phyloP scores from a whole-genome alignment of 1,139 yeast genomes.

The Debaryomycetaceae sp. region DNA sequence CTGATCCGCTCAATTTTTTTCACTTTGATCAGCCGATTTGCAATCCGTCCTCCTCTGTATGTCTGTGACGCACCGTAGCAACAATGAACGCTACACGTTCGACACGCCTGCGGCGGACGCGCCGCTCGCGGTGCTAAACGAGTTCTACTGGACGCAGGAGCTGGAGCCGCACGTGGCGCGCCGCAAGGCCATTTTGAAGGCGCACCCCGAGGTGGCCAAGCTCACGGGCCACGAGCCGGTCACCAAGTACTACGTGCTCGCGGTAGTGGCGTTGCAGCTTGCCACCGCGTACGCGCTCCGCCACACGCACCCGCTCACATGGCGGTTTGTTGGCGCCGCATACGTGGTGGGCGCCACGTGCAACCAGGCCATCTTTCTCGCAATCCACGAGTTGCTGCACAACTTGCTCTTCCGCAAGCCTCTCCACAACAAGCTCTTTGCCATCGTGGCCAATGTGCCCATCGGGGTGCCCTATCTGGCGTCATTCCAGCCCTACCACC shows the following conservation, averaged over 20 bases:
- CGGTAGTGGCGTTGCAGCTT: constrained; percentile 65
- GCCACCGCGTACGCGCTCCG: constrained; percentile 57
- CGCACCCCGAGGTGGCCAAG: constrained; percentile 75
- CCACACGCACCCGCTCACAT: constrained; percentile 48
- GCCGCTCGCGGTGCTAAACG: constrained; percentile 40
- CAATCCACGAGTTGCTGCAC: constrained; percentile 85
- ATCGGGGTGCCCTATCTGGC: constrained; percentile 90
- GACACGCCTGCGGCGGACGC: constrained; percentile 43
- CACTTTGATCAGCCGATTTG: no score
- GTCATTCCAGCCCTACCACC: constrained; percentile 88
- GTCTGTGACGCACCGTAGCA: constrained; percentile 32
- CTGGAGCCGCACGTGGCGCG: constrained; percentile 78
- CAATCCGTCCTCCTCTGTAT: no score
- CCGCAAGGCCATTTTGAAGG: constrained; percentile 66
- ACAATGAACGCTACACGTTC: constrained; percentile 32
- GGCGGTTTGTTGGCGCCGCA: constrained; percentile 58
- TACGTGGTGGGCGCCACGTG: constrained; percentile 84
- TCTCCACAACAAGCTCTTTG: constrained; percentile 67
- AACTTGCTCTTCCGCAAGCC: constrained; percentile 83
- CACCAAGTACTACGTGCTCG: constrained; percentile 69
- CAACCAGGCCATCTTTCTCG: constrained; percentile 77
- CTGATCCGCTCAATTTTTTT: no score
- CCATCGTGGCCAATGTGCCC: constrained; percentile 76
- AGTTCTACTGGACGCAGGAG: constrained; percentile 80
- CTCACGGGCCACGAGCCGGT: constrained; percentile 83